Evolutionary conservation across 441 rosid species (phyloP), one percentile per base, ranked within the genome.

Genomic region (Geranium incanum): DNA sequence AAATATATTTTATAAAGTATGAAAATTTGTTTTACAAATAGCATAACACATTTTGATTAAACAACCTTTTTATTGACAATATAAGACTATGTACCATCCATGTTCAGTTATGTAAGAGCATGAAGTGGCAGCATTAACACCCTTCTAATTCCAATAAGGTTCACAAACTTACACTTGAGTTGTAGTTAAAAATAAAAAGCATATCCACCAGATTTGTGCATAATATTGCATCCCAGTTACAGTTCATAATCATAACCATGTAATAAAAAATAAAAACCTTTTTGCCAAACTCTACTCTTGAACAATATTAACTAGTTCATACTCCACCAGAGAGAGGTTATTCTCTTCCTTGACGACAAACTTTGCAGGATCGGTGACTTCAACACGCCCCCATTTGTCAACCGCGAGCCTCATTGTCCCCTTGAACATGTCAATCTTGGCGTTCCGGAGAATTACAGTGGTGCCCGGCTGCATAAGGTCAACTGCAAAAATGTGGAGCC

Each of bases 391-490:
- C 33, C 33, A 23, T 23, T 23, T 23, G 33, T 23, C 33, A 23
- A 23, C 33, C 33, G 33, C 33, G 33, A 23, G 33, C 33, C 33
- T 23, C 33, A 23, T 23, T 23, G 33, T 23, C 33, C 33, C 33
- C 33, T 23, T 23, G 33, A 23, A 23, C 33, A 23, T 23, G 33
- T 23, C 33, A 1, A 23, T 23, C 33, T 23, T 23, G 33, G 33
- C 33, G 33, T 23, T 23, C 33, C 33, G 33, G 66, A 55, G 62
- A 55, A 55, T 55, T 21, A 55, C 62, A n/a, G 62, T 55, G 21
- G 62, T 11, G 62, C 62, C 62, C 0, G 62, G 62, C 23, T 55
- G 62, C 62, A 55, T 55, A 55, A 55, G 62, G 62, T 55, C 62
- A 55, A 55, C 62, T 55, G 62, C 62, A 55, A 55, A 5, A 16